Base-by-base conservation (phyloP, 805 yeast genomes). In the Sugiyamaella marilandica region DNA sequence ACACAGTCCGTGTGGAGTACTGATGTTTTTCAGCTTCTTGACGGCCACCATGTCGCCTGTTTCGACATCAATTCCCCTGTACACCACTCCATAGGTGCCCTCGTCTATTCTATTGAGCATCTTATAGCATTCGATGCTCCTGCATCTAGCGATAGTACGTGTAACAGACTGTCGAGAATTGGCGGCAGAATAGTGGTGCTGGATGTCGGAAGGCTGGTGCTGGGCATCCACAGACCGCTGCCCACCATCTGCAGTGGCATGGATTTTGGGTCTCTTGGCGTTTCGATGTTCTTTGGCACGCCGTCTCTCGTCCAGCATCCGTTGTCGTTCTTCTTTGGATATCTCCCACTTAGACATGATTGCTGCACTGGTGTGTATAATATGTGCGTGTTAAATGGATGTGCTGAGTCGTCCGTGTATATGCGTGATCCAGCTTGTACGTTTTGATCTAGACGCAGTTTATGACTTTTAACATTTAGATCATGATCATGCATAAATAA, bases 1-100 rank as follows among this genome's bases (percentile, higher is more conserved):
- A 4, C 87, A 85, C 60, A 83, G 81, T 14, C 87, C 88, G 52
- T 79, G 81, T 55, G 33, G 34, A 7, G 78, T 79, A 14, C 78
- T 79, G 26, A 2, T 26, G 24, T 10, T 35, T 39, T 81, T 74
- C 47, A 83, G 68, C 66, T 80, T 82, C 63, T 83, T 84, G 41
- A 82, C 63, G 0, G 87, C 87, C 35, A 82, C 86, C 10, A 79
- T 55, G 41, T 73, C 67, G 2, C 75, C 74, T 1, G 79, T 69
- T 24, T 64, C 61, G 13, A 63, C 61, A 47, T 77, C 74, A 39
- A 69, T 66, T 2, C 85, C 88, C 59, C 81, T 78, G 53, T 75
- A 78, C 13, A 83, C 88, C 19, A 81, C 78, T 5, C 83, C 83
- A 62, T 77, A 79, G 2, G 68, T 55, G 14, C 71, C 71, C 53